Conservation (phyloP, 164 flowering plant species). For the Stephania yunnanensis region DNA sequence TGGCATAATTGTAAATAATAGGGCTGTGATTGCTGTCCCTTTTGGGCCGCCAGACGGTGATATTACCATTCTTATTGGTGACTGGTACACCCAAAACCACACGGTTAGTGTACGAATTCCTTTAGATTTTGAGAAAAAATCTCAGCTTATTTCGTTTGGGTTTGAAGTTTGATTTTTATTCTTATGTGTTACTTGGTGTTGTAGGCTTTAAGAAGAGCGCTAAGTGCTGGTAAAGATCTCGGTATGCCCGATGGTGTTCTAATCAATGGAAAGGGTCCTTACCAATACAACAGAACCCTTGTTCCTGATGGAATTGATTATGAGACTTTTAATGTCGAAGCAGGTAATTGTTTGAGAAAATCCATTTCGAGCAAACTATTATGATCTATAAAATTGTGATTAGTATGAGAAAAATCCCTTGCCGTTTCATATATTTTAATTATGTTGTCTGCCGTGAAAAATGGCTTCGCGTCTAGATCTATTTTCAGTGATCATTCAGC, state of each 20-base stretch:
- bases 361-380: background rate
- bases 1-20: constrained; percentile 61
- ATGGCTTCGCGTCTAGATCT: background rate
- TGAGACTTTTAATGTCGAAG: constrained; percentile 64
- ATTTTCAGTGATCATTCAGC: background rate
- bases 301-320: constrained; percentile 84
- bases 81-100: constrained; percentile 87
- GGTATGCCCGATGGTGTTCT: constrained; percentile 99
- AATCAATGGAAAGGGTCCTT: constrained; percentile 96
- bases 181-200: constrained; percentile 1
- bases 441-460: background rate
- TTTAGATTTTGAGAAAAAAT: background rate
- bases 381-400: too few species aligned
- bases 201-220: constrained; percentile 69
- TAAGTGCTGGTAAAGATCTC: constrained; percentile 68
- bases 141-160: background rate
- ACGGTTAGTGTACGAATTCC: constrained; percentile 44
- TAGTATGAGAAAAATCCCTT: background rate
- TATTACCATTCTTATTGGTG: constrained; percentile 69
- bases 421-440: background rate
- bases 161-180: background rate
- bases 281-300: constrained; percentile 68
- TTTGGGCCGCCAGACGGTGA: constrained; percentile 78
- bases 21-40: constrained; percentile 67
- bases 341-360: constrained; percentile 43